phyloP scores from a whole-genome alignment of 2,329 filamentous ascomycete genomes.

The Penicillium aurantiogriseum region DNA sequence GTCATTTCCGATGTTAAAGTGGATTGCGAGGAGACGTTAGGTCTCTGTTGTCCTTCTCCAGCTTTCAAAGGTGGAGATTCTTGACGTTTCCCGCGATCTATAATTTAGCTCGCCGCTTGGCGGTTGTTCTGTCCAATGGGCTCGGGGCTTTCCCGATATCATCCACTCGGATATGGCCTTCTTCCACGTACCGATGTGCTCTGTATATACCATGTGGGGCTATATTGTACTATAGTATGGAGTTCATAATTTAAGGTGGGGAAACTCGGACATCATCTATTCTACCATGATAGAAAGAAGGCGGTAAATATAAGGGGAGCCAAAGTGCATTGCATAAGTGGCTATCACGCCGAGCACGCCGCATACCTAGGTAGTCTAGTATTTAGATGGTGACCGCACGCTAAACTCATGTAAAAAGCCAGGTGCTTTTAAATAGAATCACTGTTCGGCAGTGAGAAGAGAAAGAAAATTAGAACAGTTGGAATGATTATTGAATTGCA shows the following conservation, averaged over 20 bases:
- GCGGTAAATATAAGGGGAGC: too few species aligned
- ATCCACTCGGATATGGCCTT: neutral
- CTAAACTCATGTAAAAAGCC: too few species aligned
- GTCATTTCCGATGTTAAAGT: neutral
- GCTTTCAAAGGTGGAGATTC: neutral
- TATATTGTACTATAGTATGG: neutral
- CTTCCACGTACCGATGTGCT: neutral
- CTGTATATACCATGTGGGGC: neutral
- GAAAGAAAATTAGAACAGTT: too few species aligned
- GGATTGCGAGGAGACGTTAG: too few species aligned
- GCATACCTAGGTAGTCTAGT: too few species aligned
- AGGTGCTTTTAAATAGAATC: too few species aligned
- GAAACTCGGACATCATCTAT: neutral
- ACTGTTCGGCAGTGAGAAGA: too few species aligned
- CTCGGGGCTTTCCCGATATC: neutral
- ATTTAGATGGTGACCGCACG: too few species aligned
- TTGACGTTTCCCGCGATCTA: neutral
- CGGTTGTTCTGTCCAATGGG: neutral
- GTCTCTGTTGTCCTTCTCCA: neutral
- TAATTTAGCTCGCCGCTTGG: neutral
- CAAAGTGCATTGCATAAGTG: too few species aligned
- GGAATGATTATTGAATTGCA: too few species aligned
- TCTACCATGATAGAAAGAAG: too few species aligned
- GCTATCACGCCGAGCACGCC: too few species aligned
- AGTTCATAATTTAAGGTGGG: neutral